Evolutionary conservation across 1,284 basidiomycete species (phyloP).

Genomic region (Limonomyces culmigenus): DNA sequence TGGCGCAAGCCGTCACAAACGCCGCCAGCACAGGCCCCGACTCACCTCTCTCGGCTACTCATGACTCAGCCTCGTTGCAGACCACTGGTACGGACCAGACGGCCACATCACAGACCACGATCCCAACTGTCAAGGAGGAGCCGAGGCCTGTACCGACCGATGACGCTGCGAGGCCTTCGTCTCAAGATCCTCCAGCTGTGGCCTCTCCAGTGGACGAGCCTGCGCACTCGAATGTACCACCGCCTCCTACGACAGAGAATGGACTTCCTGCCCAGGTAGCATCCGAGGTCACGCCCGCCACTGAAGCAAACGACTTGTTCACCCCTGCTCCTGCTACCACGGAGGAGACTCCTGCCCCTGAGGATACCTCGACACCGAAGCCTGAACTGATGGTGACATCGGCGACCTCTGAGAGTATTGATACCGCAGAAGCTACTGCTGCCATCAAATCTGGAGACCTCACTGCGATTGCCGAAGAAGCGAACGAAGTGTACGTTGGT

Average conservation of each 20-base stretch:
- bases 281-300: no score
- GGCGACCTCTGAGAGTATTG: background rate
- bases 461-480: background rate
- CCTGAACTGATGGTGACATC: background rate
- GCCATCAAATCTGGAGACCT: background rate
- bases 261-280: no score
- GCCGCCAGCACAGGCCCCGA: background rate
- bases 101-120: no score
- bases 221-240: no score
- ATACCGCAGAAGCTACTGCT: background rate
- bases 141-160: background rate
- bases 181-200: no score
- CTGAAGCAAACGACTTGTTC: no score
- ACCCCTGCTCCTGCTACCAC: background rate
- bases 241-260: no score
- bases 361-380: background rate
- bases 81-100: no score
- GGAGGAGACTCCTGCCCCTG: background rate
- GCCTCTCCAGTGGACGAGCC: no score
- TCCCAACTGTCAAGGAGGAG: no score
- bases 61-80: constrained; percentile 2
- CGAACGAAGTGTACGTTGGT: constrained; percentile 24
- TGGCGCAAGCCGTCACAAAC: constrained; percentile 6
- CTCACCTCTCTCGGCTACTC: background rate
- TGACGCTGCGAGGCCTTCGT: background rate